phyloP scores from a whole-genome alignment of 2,329 filamentous ascomycete species.

The Alternaria metachromatica region DNA sequence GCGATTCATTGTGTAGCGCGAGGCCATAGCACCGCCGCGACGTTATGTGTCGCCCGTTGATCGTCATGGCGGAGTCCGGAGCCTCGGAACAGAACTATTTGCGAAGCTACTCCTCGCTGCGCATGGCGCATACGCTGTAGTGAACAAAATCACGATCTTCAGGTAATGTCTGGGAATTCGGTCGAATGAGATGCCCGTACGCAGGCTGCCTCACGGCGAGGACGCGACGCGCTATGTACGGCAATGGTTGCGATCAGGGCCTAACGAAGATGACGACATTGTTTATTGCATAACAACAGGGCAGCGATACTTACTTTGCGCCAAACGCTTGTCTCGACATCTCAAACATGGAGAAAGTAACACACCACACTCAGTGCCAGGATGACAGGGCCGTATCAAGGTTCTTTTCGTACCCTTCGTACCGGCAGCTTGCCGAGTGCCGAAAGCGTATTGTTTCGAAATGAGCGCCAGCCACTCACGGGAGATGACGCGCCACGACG shows the following conservation, averaged over 20 bases:
- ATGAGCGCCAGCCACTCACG: conserved; percentile 2
- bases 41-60: neutral
- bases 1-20: neutral
- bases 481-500: conserved; percentile 2
- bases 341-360: conserved; percentile 7
- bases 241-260: neutral
- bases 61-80: conserved; percentile 1
- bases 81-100: conserved; percentile 3
- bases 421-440: conserved; percentile 3
- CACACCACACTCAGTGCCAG: neutral
- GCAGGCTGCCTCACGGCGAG: neutral
- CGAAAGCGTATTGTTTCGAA: neutral
- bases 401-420: neutral
- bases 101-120: neutral
- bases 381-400: conserved; percentile 6
- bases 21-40: conserved; percentile 1
- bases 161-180: neutral
- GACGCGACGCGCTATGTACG: neutral
- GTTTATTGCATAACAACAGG: neutral
- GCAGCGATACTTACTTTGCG: neutral
- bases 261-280: neutral
- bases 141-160: neutral
- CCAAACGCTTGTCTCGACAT: neutral
- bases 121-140: neutral
- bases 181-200: neutral